Evolutionary conservation across 352 stramenopile species (phyloP), one percentile per base, ranked within the genome.

Genomic region (Phytophthora ohioensis): DNA sequence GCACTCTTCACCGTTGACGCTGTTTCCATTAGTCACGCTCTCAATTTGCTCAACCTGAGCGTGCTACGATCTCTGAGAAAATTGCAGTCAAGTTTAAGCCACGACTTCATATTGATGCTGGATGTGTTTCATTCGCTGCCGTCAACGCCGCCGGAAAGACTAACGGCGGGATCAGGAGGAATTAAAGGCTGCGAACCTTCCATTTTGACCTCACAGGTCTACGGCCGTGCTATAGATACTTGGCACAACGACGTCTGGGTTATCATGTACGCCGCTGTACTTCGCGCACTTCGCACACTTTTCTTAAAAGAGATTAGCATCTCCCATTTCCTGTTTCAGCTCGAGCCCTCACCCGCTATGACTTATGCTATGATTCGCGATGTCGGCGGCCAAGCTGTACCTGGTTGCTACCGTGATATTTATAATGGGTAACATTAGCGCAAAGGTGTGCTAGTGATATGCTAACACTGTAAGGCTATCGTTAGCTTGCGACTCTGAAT

Each of bases 221-320:
- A 69, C 46, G 62, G 43, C 2, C 52, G 52, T 38, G 62, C 52
- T 17, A 31, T 10, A 36, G 21, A 27, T 27, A 27, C 21, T 27
- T 57, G 54, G 51, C 30, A 64, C 43, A 69, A 61, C 27, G 52
- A 57, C 13, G 4, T 57, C n/a, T 68, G 56, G 43, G 68, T 49
- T 27, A 63, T 71, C 59, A 71, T 75, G 55, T 75, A 75, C 59
- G 53, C 70, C 36, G 21, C 21, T 27, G 21, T 27, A 27, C 21
- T 27, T 27, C 21, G 21, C 21, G 21, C 21, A 27, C 21, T 27
- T 27, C 21, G 21, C 21, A 27, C 21, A 27, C 21, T 27, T 27
- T 27, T 27, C 21, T 27, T 27, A 27, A 27, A 27, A 27, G 21
- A 27, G 21, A 27, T 27, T 27, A 27, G 1, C 21, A 27, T 27